Conservation (phyloP, 352 stramenopile species). For the Pythium volutum region DNA sequence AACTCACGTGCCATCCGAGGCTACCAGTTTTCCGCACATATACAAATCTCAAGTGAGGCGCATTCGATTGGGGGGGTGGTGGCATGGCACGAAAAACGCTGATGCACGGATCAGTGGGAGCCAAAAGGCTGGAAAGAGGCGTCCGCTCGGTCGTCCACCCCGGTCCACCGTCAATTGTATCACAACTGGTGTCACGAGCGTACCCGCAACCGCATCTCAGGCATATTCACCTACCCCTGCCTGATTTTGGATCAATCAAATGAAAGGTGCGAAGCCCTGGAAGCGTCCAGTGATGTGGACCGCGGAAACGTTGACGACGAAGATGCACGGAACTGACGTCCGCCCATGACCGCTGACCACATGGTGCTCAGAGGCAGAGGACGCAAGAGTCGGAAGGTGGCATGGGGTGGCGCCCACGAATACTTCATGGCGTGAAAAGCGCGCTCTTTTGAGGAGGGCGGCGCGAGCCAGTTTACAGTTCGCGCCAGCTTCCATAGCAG, state of each 20-base stretch:
- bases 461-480: background rate
- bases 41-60: constrained; percentile 28
- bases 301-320: constrained; percentile 18
- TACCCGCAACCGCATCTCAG: constrained; percentile 12
- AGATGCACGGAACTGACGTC: constrained; percentile 22
- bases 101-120: background rate
- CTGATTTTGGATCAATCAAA: constrained; percentile 13
- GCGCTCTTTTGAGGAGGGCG: background rate
- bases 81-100: constrained; percentile 3
- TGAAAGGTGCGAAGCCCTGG: background rate
- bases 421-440: background rate
- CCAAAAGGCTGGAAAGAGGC: background rate
- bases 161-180: constrained; percentile 2
- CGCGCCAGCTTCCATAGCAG: no score
- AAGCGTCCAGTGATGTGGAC: background rate
- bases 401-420: background rate
- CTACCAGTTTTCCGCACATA: constrained; percentile 6
- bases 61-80: constrained; percentile 3
- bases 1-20: constrained; percentile 9
- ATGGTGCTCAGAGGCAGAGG: constrained; percentile 17
- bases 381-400: constrained; percentile 1
- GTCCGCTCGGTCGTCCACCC: constrained; percentile 5
- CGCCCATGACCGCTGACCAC: constrained; percentile 11
- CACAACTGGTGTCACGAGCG: background rate
- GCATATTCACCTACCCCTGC: constrained; percentile 7